A percentile compares a stretch with the other conserved stretches of the same genome.
phyloP scores from a whole-genome alignment of 192 early-diverging fungal species.

The Coemansia sp. region DNA sequence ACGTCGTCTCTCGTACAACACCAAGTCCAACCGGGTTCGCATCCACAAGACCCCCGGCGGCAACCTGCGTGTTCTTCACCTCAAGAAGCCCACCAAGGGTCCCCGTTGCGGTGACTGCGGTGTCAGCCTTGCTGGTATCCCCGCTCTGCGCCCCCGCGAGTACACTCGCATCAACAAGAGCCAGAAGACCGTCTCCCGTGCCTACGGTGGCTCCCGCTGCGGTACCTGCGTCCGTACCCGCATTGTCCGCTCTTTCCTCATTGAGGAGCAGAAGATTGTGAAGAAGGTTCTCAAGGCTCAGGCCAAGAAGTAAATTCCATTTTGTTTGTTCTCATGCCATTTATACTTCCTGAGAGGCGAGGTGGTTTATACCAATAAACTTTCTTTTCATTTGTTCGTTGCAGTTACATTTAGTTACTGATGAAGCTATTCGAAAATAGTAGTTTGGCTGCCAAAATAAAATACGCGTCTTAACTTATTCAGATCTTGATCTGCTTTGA shows the following conservation, averaged over 20 bases:
- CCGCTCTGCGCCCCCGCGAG: slow-evolving; percentile 88
- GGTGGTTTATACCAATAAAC: not conserved
- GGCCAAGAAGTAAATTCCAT: slow-evolving; percentile 54
- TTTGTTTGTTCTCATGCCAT: not conserved
- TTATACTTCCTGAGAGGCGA: not conserved
- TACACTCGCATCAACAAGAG: slow-evolving; percentile 89
- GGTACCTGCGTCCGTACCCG: slow-evolving; percentile 79
- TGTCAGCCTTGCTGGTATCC: slow-evolving; percentile 82
- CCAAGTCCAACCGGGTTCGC: slow-evolving; percentile 79
- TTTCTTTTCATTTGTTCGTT: not conserved
- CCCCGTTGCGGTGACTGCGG: slow-evolving; percentile 99
- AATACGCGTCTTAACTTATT: no score
- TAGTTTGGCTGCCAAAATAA: no score
- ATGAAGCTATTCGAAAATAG: not conserved
- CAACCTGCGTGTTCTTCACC: slow-evolving; percentile 87
- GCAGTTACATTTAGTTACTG: not conserved
- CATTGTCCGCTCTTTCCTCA: slow-evolving; percentile 97
- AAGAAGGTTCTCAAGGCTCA: slow-evolving; percentile 95
- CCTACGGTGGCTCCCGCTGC: slow-evolving; percentile 98
- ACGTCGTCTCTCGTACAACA: slow-evolving; percentile 86
- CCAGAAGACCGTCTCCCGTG: slow-evolving; percentile 90
- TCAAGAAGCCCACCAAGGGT: slow-evolving; percentile 87
- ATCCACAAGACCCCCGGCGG: slow-evolving; percentile 82
- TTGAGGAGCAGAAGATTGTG: slow-evolving; percentile 99
- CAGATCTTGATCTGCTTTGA: no score